Conservation (phyloP, 371 early-diverging fungal species). For the Synchytrium microbalum region DNA sequence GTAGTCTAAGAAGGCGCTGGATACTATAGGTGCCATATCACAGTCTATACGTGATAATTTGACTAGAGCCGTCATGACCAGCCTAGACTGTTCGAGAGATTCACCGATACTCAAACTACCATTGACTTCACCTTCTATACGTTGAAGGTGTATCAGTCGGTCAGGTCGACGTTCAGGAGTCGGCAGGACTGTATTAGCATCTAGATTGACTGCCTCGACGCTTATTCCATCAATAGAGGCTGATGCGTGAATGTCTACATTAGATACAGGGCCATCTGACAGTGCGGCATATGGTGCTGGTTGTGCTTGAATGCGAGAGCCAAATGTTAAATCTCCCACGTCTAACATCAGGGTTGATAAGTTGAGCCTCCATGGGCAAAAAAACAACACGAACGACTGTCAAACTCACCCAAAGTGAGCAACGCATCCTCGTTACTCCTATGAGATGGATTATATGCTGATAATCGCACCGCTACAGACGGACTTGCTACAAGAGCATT, state of each 20-base stretch:
- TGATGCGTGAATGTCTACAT: background rate
- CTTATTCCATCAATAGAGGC: background rate
- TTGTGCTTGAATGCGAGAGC: background rate
- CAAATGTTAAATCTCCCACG: background rate
- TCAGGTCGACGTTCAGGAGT: background rate
- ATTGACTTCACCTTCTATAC: background rate
- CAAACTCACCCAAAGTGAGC: background rate
- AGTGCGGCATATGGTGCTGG: background rate
- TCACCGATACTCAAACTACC: background rate
- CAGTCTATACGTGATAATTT: background rate
- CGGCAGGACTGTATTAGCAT: background rate
- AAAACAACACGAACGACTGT: background rate
- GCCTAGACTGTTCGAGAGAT: background rate
- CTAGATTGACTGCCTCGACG: background rate
- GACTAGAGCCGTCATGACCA: background rate
- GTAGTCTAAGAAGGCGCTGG: background rate
- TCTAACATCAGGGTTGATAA: too few relatives aligned
- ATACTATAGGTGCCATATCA: background rate
- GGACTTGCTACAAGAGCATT: background rate
- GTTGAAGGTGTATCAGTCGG: background rate
- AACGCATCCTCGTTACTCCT: background rate
- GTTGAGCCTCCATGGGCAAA: background rate
- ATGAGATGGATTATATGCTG: background rate
- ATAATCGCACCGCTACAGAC: background rate
- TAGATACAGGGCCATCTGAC: background rate